These are phyloP conservation scores for Rhynchospora breviuscula DNA, from an alignment of 176 grass and related monocot species.

Conservation along the genomic window DNA sequence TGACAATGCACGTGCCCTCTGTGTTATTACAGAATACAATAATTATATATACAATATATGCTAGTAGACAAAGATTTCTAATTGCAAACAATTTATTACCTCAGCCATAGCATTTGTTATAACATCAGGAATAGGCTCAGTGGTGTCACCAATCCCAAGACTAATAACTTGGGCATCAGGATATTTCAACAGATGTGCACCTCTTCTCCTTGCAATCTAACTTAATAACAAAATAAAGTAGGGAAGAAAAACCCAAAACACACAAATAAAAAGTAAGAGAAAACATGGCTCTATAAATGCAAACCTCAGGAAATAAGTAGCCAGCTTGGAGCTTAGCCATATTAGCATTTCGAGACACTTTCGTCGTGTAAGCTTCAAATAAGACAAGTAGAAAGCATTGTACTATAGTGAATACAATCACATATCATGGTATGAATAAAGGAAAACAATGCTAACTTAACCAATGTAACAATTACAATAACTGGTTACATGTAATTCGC, in stretches of 20 bases:
- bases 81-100: conserved; percentile 24
- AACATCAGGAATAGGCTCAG: conserved; percentile 76
- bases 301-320: conserved; percentile 73
- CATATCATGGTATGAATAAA: no score
- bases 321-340: conserved; percentile 77
- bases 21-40: neutral
- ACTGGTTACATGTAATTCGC: neutral
- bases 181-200: conserved; percentile 60
- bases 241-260: neutral
- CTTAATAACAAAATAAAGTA: neutral
- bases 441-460: neutral
- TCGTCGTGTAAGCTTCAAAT: conserved; percentile 75
- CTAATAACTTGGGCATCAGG: conserved; percentile 89
- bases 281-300: neutral
- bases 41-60: neutral
- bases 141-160: conserved; percentile 94
- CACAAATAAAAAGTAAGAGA: neutral
- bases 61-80: neutral
- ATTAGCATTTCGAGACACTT: conserved; percentile 61
- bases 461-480: neutral
- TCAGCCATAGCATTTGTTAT: conserved; percentile 85
- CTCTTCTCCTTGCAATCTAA: conserved; percentile 82
- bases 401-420: neutral
- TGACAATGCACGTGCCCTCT: conserved; percentile 71
- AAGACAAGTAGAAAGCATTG: neutral